Evolutionary conservation across 345 rosid species (phyloP), one percentile per base, ranked within the genome.

Genomic region (Anastatica hierochuntica): DNA sequence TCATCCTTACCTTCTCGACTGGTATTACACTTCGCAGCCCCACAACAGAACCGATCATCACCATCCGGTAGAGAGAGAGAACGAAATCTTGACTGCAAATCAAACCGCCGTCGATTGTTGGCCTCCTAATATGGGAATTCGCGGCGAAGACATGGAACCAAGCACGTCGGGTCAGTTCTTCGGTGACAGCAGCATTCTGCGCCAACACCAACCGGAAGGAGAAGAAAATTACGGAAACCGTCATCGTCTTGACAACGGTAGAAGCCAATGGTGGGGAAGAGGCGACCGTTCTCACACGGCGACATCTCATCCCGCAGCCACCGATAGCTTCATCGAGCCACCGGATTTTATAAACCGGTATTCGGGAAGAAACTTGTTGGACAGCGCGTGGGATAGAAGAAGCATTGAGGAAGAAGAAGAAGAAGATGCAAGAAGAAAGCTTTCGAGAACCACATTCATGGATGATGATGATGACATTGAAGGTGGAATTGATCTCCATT

Each of bases 201-300:
- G 67, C 30, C 82, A 57, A 1, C 27, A 78, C 39, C 52, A 60
- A 38, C 81, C 72, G 2, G 84, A 81, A 30, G 60, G 72, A 43
- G 66, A 53, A 55, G 64, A 44, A 57, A 72, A 64, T 59, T 35
- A 23, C 19, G 62, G 56, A 10, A 66, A 53, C 27, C 27, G 3
- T 38, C 62, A 54, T 34, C 62, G 40, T 56, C 69, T 78, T 37
- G 30, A 63, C 6, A 64, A 74, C 29, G 43, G 64, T 18, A 67
- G 75, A 71, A 76, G 58, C 57, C 80, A 66, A 49, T 92, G 97
- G 98, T 92, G 98, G 98, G 88, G 67, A 49, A 85, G 98, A 69
- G 62, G 66, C 14, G 60, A 58, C 45, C 65, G 64, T 26, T 67
- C 71, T 31, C 57, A 53, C 41, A 35, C 33, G 0, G 58, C 38